phyloP scores from a whole-genome alignment of 805 yeast species.

The Komagataella pastoris region DNA sequence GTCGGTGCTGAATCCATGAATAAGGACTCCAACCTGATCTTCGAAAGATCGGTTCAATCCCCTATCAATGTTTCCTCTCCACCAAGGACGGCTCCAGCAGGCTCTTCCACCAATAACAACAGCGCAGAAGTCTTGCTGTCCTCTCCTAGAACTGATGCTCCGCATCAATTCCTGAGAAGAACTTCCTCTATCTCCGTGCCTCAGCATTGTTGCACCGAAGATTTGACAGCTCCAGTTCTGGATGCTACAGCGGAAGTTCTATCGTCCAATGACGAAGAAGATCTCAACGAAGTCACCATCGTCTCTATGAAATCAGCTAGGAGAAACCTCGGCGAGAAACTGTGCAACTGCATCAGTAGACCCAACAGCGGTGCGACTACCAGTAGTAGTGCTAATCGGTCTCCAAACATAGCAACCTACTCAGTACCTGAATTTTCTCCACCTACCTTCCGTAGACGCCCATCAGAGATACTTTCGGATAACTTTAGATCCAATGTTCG shows the following conservation, averaged over 20 bases:
- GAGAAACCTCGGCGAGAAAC: conserved; percentile 1
- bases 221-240: conserved; percentile 68
- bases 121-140: background rate
- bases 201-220: conserved; percentile 32
- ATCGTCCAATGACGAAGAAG: conserved; percentile 38
- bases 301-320: conserved; percentile 17
- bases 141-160: background rate
- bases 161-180: background rate
- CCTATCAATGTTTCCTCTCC: background rate
- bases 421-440: background rate
- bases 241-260: conserved; percentile 62
- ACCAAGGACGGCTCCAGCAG: background rate
- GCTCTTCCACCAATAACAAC: background rate
- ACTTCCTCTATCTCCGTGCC: background rate
- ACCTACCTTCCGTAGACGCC: background rate
- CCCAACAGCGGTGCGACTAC: background rate
- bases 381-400: background rate
- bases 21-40: background rate
- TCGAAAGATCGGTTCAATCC: background rate
- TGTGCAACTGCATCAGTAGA: background rate
- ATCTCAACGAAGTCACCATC: conserved; percentile 60
- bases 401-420: conserved; percentile 1
- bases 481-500: background rate
- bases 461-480: background rate
- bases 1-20: background rate